Evolutionary conservation across 2,329 filamentous ascomycete species (phyloP), one percentile per base, ranked within the genome.

Genomic region (Metarhizium sp.): DNA sequence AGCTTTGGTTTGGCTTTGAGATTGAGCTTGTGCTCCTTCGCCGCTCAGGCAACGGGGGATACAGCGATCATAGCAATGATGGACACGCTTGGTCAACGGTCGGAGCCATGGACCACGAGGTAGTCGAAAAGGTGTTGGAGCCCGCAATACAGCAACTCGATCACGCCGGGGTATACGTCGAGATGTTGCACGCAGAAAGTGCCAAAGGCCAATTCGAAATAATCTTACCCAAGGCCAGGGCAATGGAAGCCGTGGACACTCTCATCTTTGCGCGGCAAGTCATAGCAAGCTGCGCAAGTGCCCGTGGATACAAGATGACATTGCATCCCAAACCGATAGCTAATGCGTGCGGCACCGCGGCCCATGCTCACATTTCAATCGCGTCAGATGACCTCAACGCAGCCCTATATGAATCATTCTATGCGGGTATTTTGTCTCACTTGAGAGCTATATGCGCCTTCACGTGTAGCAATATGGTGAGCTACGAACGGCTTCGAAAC

Each of bases 181-280:
- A 90, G 59, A 82, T 89, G 68, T 80, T 90, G 62, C 90, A 95
- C 61, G 75, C 89, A 0, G 89, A 94, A 67, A 83, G 81, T 46
- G 82, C 85, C 0, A 77, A 79, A 0, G 87, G 88, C 1, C 89
- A 94, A 66, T 94, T 88, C 68, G 88, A 92, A 68, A 80, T 95
- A 55, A 75, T 91, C 2, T 77, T 94, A 0, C 79, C 86, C 0
- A 80, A 84, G 0, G 73, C 77, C 0, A 70, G 81, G 0, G 83
- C 88, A 0, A 69, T 92, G 0, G 72, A 80, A 45, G 87, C 89
- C 0, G 81, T 90, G 32, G 90, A 94, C 66, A 79, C 76, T 0
- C 76, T 95, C 1, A 73, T 92, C 6, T 86, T 86, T 65, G 78
- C 87, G 0, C 80, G 87, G 1, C 85, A 91, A 61, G 79, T 87